Percentiles rank a stretch among this genome's conserved stretches.
phyloP scores from a whole-genome alignment of 2,329 filamentous ascomycete species.

The Hypomyces perniciosus region DNA sequence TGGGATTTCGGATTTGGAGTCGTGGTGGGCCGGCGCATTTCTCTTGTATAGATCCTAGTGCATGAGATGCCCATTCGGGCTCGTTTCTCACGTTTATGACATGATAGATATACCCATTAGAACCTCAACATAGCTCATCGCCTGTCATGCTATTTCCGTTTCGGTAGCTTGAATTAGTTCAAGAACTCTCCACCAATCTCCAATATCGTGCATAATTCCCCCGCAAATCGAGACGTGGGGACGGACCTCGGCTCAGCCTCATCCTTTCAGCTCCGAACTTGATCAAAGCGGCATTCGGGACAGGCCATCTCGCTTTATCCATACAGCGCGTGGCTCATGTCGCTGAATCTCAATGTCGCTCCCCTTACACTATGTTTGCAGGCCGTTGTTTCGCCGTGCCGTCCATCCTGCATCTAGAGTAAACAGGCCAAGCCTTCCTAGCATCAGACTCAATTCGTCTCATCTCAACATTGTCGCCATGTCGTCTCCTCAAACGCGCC shows the following conservation, averaged over 20 bases:
- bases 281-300: neutral
- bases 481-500: constrained; percentile 7
- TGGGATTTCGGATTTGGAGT: neutral
- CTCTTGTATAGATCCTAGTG: neutral
- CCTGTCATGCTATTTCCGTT: neutral
- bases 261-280: neutral
- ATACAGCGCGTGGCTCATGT: neutral
- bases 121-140: too few relatives aligned
- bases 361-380: constrained; percentile 1
- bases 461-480: neutral
- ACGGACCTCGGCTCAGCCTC: constrained; percentile 12
- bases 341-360: constrained; percentile 6
- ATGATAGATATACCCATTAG: neutral
- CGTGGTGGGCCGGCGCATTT: neutral
- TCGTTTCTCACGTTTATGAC: too few relatives aligned
- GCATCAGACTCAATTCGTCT: neutral
- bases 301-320: neutral
- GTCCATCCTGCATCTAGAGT: neutral
- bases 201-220: neutral
- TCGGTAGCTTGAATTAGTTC: too few relatives aligned
- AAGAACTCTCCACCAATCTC: neutral
- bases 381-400: constrained; percentile 5
- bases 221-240: neutral
- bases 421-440: neutral
- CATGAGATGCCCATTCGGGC: neutral